A percentile compares a stretch with the other conserved stretches of the same genome.
Evolutionary conservation across 139 green algal species (phyloP).

Genomic region (Mychonastes homosphaera): DNA sequence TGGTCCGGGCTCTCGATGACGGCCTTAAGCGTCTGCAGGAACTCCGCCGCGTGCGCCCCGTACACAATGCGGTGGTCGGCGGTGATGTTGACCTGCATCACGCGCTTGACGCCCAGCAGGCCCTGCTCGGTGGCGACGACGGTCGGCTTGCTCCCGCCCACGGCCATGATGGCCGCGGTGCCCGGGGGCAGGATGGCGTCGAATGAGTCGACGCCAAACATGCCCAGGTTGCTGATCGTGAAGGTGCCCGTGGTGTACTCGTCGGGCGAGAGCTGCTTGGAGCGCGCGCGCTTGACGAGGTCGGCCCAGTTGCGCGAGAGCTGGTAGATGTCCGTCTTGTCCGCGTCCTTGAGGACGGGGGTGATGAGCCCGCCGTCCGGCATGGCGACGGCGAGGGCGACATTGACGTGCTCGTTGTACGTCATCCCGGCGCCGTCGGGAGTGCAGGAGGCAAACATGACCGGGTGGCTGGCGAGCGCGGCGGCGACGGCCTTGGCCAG

Average conservation of each 20-base stretch:
- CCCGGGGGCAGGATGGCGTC: slow-evolving; percentile 91
- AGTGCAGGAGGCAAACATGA: slow-evolving; percentile 79
- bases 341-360: slow-evolving; percentile 87
- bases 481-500: slow-evolving; percentile 87
- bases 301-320: slow-evolving; percentile 67
- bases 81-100: slow-evolving; percentile 95
- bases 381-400: slow-evolving; percentile 92
- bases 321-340: slow-evolving; percentile 91
- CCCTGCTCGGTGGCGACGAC: slow-evolving; percentile 74
- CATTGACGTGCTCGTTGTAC: slow-evolving; percentile 90
- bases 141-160: slow-evolving; percentile 77
- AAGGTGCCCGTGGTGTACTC: slow-evolving; percentile 89
- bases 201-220: slow-evolving; percentile 94
- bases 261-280: slow-evolving; percentile 81
- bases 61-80: slow-evolving; percentile 95
- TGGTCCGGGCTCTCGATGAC: slow-evolving; percentile 74
- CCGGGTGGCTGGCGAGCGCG: slow-evolving; percentile 80
- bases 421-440: slow-evolving; percentile 75
- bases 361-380: slow-evolving; percentile 95
- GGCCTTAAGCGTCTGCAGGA: slow-evolving; percentile 80
- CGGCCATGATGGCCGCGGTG: slow-evolving; percentile 83
- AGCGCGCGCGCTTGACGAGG: slow-evolving; percentile 84
- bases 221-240: slow-evolving; percentile 97
- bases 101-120: slow-evolving; percentile 84
- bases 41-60: slow-evolving; percentile 85